Conservation (phyloP, 805 yeast species). For the Yarrowia sp. region DNA sequence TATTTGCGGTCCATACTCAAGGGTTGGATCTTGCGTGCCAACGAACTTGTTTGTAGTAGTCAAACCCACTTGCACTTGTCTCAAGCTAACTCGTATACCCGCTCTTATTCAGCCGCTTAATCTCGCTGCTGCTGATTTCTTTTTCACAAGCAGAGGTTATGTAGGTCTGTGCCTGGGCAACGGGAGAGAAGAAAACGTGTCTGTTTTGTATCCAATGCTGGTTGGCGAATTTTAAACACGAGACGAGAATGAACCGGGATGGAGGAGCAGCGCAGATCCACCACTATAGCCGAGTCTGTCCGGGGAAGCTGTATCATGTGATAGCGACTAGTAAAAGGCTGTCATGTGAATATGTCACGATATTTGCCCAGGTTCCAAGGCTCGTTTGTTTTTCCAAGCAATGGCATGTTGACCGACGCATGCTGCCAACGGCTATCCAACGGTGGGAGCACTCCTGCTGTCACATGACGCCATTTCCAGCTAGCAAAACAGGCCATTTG, state of each 20-base stretch:
- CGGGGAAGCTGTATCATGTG: conserved; percentile 6
- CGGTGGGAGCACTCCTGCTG: background rate
- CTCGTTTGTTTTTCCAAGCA: background rate
- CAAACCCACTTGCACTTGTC: too few relatives aligned
- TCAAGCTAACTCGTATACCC: too few relatives aligned
- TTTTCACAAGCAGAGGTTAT: conserved; percentile 25
- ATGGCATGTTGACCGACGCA: conserved; percentile 3
- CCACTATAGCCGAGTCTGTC: conserved; percentile 12
- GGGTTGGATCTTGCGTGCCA: too few relatives aligned
- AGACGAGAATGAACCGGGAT: conserved; percentile 30
- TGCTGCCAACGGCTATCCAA: conserved; percentile 12
- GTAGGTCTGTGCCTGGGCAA: conserved; percentile 9
- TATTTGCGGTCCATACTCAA: too few relatives aligned
- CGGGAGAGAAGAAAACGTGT: conserved; percentile 3
- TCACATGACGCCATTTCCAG: conserved; percentile 31
- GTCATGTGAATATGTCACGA: conserved; percentile 10
- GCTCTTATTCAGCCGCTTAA: background rate
- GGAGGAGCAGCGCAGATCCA: conserved; percentile 13
- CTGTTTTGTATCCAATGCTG: conserved; percentile 12
- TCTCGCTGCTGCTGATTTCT: background rate
- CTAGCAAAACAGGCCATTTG: conserved; percentile 9
- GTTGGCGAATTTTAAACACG: conserved; percentile 17
- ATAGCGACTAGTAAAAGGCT: background rate
- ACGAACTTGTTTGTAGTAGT: too few relatives aligned
- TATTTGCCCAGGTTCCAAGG: background rate